Conservation (phyloP, 202 grass and related monocot genomes). For the Alloteropsis angusta region DNA sequence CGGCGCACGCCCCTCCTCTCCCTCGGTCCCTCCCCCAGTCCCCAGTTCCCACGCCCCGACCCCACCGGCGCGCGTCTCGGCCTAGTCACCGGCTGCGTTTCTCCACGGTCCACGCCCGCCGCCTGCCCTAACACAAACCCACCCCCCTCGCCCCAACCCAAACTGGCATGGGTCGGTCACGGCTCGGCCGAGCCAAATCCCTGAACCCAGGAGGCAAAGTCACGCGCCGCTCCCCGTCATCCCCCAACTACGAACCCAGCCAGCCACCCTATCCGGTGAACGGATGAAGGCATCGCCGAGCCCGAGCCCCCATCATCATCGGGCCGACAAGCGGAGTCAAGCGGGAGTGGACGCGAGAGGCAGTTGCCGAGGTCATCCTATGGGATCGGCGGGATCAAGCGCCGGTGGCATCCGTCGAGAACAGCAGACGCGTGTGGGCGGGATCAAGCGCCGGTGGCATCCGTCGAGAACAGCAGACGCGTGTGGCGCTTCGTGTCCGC, state of each 20-base stretch:
- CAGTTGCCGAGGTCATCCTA: no score
- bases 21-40: no score
- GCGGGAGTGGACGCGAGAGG: no score
- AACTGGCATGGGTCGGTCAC: neutral
- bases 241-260: neutral
- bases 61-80: neutral
- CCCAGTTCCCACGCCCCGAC: neutral
- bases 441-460: no score
- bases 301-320: neutral
- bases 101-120: neutral
- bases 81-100: neutral
- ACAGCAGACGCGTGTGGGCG: no score
- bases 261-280: conserved; percentile 21
- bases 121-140: neutral
- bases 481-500: no score
- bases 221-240: neutral
- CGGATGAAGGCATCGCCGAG: neutral
- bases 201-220: neutral
- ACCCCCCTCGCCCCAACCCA: neutral
- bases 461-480: no score
- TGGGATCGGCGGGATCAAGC: no score
- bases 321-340: no score
- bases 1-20: no score
- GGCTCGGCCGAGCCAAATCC: neutral
- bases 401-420: no score